Conservation (phyloP, 2,329 filamentous ascomycete species). For the Colletotrichum sp. region DNA sequence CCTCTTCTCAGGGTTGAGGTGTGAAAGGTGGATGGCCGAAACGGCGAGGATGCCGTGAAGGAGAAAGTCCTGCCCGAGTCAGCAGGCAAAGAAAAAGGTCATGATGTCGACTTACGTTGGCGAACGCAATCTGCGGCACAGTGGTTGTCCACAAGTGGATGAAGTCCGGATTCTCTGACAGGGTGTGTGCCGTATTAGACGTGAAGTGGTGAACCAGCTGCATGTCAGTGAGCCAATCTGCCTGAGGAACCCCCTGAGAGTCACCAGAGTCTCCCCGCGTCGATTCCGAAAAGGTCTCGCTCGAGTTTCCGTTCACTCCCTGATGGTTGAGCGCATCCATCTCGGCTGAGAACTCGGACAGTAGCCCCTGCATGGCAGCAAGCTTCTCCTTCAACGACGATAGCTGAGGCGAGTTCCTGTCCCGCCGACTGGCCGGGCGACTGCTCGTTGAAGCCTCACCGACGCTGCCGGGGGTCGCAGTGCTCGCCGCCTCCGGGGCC, state of each 20-base stretch:
- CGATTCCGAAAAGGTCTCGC: not conserved
- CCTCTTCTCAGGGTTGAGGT: conserved; percentile 16
- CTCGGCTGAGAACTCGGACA: conserved; percentile 8
- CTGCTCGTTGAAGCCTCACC: conserved; percentile 3
- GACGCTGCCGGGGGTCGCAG: conserved; percentile 2
- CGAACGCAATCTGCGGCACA: conserved; percentile 6
- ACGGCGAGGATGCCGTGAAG: conserved; percentile 24
- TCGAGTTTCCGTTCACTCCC: not conserved
- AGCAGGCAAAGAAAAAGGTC: not conserved
- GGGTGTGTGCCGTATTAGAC: not conserved
- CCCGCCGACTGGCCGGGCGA: not conserved
- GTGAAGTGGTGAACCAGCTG: conserved; percentile 13
- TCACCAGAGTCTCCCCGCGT: not conserved
- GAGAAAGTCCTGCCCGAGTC: conserved; percentile 19
- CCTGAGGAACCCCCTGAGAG: not conserved
- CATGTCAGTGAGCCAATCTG: conserved; percentile 12
- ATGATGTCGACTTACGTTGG: not conserved
- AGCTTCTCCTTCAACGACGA: conserved; percentile 8
- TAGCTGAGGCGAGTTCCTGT: not conserved
- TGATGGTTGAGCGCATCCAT: not conserved
- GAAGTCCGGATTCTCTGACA: conserved; percentile 14
- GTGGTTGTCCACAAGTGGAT: conserved; percentile 13
- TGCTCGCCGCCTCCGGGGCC: not conserved
- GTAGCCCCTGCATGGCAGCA: conserved; percentile 5
- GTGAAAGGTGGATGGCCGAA: conserved; percentile 21